Base-by-base conservation (phyloP, 1,139 yeast species). In the Wickerhamiella infanticola region DNA sequence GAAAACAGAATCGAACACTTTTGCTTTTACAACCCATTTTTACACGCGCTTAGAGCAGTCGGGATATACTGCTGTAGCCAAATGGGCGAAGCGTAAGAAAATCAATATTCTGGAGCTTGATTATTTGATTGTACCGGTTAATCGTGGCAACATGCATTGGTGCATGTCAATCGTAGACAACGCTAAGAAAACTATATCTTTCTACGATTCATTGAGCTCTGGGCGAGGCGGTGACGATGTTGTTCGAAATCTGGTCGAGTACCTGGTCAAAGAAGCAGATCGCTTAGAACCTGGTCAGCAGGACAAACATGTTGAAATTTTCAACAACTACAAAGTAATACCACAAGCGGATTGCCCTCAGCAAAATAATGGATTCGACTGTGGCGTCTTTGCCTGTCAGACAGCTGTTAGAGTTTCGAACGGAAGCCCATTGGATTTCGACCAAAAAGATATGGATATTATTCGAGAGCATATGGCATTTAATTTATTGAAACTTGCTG, bases 301-400 rank as follows among this genome's bases (percentile, higher is more conserved):
- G 26, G 55, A 49, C 74, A 63, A 73, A 74, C 37, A 69, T n/a
- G 55, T 49, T 5, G 47, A 49, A 3, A 43, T 48, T 41, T 58
- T 61, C 42, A 55, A 55, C 31, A 45, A 50, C 11, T 62, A 62
- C 46, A 51, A 51, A 24, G 49, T 52, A 36, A 53, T 40, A 41
- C 57, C 55, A 7, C 35, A 46, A 63, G 77, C 54, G 36, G 66
- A 69, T 26, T 75, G 88, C 36, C 98, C 98, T 0, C 85, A 80
- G 54, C 99, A 93, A 61, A 68, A 72, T 33, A 93, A 93, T 59
- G 96, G 96, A 0, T 83, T 63, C 53, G 99, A 93, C 61, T 93
- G 99, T 65, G 99, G 99, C 1, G 94, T 90, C 1, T 90, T 88
- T 58, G 75, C 94, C 6, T 82, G 96, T 61, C 75, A 85, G 47